Percentiles rank a stretch among this genome's conserved stretches.
phyloP scores from a whole-genome alignment of 75 land plant species.

The Azolla pinnata region DNA sequence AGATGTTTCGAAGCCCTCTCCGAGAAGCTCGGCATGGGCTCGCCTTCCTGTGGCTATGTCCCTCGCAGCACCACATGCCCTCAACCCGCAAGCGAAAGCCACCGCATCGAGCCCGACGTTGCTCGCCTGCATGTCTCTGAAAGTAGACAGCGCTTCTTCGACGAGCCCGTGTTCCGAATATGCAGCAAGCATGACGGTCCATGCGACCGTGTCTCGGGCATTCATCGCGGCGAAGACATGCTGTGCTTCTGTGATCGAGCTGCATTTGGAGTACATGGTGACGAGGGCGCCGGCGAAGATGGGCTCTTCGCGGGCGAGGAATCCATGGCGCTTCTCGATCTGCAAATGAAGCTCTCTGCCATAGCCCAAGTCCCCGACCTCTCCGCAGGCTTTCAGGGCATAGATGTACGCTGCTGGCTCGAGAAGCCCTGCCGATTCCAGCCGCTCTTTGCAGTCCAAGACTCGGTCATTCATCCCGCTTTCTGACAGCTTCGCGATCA shows the following conservation, averaged over 20 bases:
- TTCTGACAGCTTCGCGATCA: background rate
- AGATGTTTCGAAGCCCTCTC: background rate
- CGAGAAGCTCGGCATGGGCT: background rate
- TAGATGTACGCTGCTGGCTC: background rate
- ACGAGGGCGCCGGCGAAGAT: constrained; percentile 5
- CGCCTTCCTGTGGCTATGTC: no score
- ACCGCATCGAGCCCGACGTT: constrained; percentile 9
- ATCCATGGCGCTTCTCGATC: background rate
- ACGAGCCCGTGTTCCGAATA: constrained; percentile 3
- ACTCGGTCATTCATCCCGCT: background rate
- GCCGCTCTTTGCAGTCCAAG: background rate
- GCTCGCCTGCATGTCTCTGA: constrained; percentile 1
- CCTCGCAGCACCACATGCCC: no score
- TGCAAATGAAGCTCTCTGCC: background rate
- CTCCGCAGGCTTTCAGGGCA: background rate
- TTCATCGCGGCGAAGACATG: constrained; percentile 6
- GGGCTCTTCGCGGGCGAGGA: no score
- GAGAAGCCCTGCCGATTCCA: background rate
- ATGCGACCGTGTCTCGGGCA: constrained; percentile 5
- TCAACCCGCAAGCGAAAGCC: constrained; percentile 23
- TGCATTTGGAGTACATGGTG: constrained; percentile 6
- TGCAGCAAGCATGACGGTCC: constrained; percentile 8
- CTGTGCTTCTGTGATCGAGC: constrained; percentile 2
- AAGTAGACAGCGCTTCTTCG: background rate
- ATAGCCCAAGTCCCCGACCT: background rate